Conservation (phyloP, 2,329 filamentous ascomycete genomes). For the Akanthomyces uredinophilus region DNA sequence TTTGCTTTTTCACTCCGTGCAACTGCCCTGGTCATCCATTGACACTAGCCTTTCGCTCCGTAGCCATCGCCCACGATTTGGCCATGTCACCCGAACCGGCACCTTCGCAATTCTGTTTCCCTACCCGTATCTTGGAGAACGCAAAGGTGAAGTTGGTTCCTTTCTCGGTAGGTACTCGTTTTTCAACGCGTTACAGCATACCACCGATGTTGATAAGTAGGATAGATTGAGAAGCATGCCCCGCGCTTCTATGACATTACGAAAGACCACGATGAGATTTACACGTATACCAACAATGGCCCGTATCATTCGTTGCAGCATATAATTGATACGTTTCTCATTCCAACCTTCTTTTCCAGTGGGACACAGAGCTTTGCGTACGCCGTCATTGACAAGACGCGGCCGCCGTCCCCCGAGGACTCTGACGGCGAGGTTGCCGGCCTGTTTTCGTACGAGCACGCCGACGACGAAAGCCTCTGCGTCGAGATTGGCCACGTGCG, state of each 20-base stretch:
- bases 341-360: neutral
- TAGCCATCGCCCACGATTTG: neutral
- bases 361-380: neutral
- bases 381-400: constrained; percentile 5
- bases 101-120: neutral
- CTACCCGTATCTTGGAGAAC: neutral
- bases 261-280: constrained; percentile 4
- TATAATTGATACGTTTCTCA: neutral
- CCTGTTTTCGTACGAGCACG: constrained; percentile 1
- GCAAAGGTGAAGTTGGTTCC: constrained; percentile 2
- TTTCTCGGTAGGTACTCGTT: neutral
- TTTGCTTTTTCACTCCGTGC: neutral
- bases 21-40: neutral
- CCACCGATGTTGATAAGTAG: neutral
- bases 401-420: neutral
- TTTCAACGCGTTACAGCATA: too few relatives aligned
- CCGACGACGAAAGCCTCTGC: neutral
- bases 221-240: constrained; percentile 4
- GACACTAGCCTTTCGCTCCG: neutral
- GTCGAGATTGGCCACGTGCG: constrained; percentile 8
- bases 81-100: neutral
- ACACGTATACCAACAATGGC: constrained; percentile 4
- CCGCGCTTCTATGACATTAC: constrained; percentile 6
- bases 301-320: neutral
- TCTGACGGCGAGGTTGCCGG: neutral